Base-by-base conservation (phyloP, 352 stramenopile species). In the Globisporangium nunn region DNA sequence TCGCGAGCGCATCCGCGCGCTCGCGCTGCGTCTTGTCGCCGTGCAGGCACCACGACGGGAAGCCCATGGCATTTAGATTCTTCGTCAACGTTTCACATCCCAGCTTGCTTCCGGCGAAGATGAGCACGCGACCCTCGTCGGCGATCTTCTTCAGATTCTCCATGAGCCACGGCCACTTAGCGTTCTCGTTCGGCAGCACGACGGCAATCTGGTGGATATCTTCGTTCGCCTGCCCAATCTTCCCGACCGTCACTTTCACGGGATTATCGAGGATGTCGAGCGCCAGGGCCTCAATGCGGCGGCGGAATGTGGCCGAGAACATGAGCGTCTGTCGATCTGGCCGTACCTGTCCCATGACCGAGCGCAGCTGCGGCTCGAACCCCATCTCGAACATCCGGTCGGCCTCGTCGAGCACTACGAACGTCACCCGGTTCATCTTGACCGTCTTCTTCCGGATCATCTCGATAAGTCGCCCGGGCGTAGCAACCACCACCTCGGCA, bases 371-470 rank as follows among this genome's bases (percentile, higher is more conserved):
- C 15, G 83, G 64, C 59, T 93, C 84, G 61, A 95, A 95, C 0
- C 85, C 85, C 83, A 95, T 89, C 45, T 94, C 85, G 71, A 95
- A 93, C 85, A 95, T 95, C 23, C 85, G 81, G 53, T 95, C 85
- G 2, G 85, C 85, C 70, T 95, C 85, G 55, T 95, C 85, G 10
- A 95, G 70, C 17, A 95, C 85, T n/a, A 94, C 78, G 63, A 89
- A 94, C 5, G 86, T 93, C 41, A 93, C 81, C 2, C 85, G 80
- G 7, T 58, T 70, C 63, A 83, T 90, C 11, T 67, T 70, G 15
- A 81, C 73, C 0, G 67, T 70, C 23, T 85, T 83, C 55, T 92
- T 93, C 29, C 77, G 74, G 11, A 95, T 85, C 74, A 93, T 77
- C 55, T 94, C 86, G 44, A 95, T 93, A 18, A 95, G 45, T 14